A percentile compares a stretch with the other conserved stretches of the same genome.
phyloP scores from a whole-genome alignment of 805 yeast genomes.

The Ogataea corticis region DNA sequence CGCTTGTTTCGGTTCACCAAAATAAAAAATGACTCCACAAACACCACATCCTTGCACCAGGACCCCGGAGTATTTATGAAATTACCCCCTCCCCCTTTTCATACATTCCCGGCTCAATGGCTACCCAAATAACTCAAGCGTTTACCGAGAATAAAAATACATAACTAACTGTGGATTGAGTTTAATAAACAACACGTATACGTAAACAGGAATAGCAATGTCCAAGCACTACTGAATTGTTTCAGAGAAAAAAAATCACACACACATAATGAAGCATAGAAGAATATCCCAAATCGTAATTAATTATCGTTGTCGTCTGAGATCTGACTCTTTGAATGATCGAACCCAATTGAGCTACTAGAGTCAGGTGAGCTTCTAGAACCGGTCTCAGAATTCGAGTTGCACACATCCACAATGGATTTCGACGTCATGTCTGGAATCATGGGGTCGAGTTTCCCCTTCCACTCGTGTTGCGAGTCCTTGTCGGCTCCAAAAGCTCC shows the following conservation, averaged over 20 bases:
- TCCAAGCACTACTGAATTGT: neutral
- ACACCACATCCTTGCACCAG: conserved; percentile 4
- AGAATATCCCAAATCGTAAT: neutral
- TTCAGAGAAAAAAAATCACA: conserved; percentile 5
- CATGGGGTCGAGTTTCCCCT: conserved; percentile 3
- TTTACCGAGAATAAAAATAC: no score
- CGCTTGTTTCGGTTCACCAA: conserved; percentile 1
- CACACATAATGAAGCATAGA: neutral
- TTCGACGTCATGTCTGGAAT: conserved; percentile 8
- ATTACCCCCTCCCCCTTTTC: neutral
- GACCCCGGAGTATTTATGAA: neutral
- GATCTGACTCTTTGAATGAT: conserved; percentile 11
- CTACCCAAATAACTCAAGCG: no score
- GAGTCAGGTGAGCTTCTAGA: conserved; percentile 16
- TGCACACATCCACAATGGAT: conserved; percentile 2
- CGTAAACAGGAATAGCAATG: neutral
- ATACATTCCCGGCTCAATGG: neutral
- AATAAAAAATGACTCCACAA: conserved; percentile 1
- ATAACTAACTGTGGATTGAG: neutral
- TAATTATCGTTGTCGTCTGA: conserved; percentile 15
- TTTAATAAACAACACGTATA: neutral
- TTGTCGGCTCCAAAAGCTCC: conserved; percentile 30
- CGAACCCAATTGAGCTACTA: conserved; percentile 5
- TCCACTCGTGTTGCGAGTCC: conserved; percentile 7
- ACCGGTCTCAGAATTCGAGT: conserved; percentile 15